A percentile compares a stretch with the other conserved stretches of the same genome.
Evolutionary conservation across 306 rosid genomes (phyloP).

Genomic region (Cucurbita maxima): DNA sequence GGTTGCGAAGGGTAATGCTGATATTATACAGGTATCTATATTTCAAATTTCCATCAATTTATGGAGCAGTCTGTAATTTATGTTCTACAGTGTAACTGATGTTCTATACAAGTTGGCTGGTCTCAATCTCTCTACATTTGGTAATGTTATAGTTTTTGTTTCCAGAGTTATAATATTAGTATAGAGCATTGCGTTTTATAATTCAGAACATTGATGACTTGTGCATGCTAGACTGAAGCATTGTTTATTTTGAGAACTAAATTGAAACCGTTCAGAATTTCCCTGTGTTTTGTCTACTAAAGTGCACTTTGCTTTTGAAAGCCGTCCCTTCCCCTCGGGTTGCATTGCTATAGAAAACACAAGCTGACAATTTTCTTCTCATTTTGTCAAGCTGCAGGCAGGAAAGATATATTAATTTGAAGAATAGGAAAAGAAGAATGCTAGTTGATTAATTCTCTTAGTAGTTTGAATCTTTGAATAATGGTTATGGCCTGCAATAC

Average conservation of each 20-base stretch:
- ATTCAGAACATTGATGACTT: background rate
- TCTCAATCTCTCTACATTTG: background rate
- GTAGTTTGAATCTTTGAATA: background rate
- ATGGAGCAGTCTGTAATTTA: background rate
- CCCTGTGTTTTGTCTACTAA: background rate
- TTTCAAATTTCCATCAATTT: background rate
- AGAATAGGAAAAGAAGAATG: background rate
- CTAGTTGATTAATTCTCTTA: background rate
- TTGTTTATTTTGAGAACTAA: background rate
- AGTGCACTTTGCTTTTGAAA: background rate
- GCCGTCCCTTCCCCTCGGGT: background rate
- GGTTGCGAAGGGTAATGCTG: constrained; percentile 98
- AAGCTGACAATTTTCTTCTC: background rate
- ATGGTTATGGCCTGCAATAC: background rate
- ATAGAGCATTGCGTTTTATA: background rate
- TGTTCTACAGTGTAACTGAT: background rate
- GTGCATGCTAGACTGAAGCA: background rate
- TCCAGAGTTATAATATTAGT: background rate
- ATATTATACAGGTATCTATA: constrained; percentile 68
- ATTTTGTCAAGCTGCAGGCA: background rate
- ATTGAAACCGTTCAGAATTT: background rate
- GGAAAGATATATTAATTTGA: background rate
- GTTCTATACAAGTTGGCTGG: background rate
- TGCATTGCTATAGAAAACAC: background rate
- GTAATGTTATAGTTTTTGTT: background rate